Percentiles rank a stretch among this genome's conserved stretches.
phyloP scores from a whole-genome alignment of 495 filamentous ascomycete species.

The Hyaloscypha finlandica region DNA sequence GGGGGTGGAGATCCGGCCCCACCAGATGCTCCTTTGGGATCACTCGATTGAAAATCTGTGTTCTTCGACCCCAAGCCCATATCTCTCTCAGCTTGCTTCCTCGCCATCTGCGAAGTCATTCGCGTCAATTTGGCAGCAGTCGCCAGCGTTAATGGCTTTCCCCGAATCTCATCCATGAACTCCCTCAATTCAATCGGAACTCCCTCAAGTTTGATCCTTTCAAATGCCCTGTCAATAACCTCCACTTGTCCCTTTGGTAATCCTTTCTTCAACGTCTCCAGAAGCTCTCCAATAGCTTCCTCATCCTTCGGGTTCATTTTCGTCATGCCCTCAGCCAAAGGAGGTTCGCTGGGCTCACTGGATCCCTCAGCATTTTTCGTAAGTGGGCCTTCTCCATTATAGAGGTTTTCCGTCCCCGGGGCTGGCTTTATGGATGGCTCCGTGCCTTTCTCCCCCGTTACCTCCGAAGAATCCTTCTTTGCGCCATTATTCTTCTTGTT shows the following conservation, averaged over 20 bases:
- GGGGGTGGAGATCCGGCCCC: slow-evolving; percentile 25
- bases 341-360: slow-evolving; percentile 17
- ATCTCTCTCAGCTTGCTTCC: slow-evolving; percentile 36
- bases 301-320: slow-evolving; percentile 42
- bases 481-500: slow-evolving; percentile 42
- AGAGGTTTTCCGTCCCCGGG: slow-evolving; percentile 46
- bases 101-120: slow-evolving; percentile 44
- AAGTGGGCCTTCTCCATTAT: slow-evolving; percentile 42
- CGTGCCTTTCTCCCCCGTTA: slow-evolving; percentile 28
- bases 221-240: slow-evolving; percentile 43
- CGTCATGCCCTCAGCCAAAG: slow-evolving; percentile 32
- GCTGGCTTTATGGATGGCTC: slow-evolving; percentile 41
- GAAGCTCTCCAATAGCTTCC: slow-evolving; percentile 43
- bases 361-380: slow-evolving; percentile 34
- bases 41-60: slow-evolving; percentile 18
- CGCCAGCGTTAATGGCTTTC: slow-evolving; percentile 45
- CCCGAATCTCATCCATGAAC: slow-evolving; percentile 44
- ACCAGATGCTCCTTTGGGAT: slow-evolving; percentile 28
- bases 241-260: slow-evolving; percentile 46
- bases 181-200: slow-evolving; percentile 53
- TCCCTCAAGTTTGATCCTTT: slow-evolving; percentile 51
- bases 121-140: slow-evolving; percentile 52
- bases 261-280: slow-evolving; percentile 47
- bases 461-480: slow-evolving; percentile 31
- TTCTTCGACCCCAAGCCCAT: slow-evolving; percentile 25